These are phyloP conservation scores for Cymbidium sinense DNA, from an alignment of 106 monocot genomes.

Conservation along the genomic window DNA sequence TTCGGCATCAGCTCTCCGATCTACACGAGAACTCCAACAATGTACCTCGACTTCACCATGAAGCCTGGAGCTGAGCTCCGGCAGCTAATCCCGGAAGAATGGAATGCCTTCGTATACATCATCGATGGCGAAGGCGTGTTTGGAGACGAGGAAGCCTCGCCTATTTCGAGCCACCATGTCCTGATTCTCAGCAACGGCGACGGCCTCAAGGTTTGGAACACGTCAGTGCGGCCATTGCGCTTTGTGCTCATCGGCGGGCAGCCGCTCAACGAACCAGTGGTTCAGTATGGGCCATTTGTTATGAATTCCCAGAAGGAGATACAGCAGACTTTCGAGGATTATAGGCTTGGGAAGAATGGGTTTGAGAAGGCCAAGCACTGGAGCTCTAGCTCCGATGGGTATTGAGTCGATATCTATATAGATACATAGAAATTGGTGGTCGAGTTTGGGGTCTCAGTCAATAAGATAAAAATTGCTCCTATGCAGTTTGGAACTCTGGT, in stretches of 20 bases:
- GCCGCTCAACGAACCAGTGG: constrained; percentile 44
- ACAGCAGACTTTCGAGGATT: constrained; percentile 35
- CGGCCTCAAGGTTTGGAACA: constrained; percentile 70
- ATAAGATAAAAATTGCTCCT: too few relatives aligned
- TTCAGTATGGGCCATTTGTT: constrained; percentile 46
- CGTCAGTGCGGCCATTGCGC: constrained; percentile 6
- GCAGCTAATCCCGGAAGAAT: constrained; percentile 51
- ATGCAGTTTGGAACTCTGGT: too few relatives aligned
- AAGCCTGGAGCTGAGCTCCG: constrained; percentile 50
- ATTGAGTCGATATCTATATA: neutral
- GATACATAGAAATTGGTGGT: too few relatives aligned
- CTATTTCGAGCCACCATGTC: constrained; percentile 34
- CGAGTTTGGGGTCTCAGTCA: too few relatives aligned
- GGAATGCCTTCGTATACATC: constrained; percentile 80
- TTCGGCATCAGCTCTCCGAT: constrained; percentile 79
- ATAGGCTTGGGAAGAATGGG: constrained; percentile 24
- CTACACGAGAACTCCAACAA: constrained; percentile 88
- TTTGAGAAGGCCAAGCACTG: constrained; percentile 40
- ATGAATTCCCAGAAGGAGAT: constrained; percentile 49
- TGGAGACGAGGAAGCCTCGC: constrained; percentile 16
- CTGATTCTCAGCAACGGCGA: constrained; percentile 66
- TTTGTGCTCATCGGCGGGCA: constrained; percentile 30
- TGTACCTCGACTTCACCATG: constrained; percentile 89
- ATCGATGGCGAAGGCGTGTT: constrained; percentile 86
- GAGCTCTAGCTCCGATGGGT: constrained; percentile 14